Evolutionary conservation across 805 yeast species (phyloP), one percentile per base, ranked within the genome.

Genomic region (Komagataella phaffii): DNA sequence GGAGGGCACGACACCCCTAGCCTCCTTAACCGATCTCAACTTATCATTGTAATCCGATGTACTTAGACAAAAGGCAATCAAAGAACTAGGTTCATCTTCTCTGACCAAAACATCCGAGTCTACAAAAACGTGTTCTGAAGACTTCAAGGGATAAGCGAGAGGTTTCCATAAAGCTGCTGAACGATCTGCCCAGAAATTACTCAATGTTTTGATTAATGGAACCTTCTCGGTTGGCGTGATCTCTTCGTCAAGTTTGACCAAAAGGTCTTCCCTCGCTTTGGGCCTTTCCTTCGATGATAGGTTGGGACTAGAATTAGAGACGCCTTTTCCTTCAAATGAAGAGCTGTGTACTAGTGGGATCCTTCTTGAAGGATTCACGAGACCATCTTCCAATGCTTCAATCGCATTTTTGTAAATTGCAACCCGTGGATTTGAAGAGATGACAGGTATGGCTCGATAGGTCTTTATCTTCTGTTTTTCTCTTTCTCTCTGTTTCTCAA

Each of bases 151-250:
- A 65, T 89, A 90, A 17, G 79, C 83, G 40, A 93, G 70, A 0
- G 96, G 95, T 57, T 87, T 89, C 98, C 98, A 95, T 18, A 93
- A 74, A 1, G 95, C 84, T 0, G 97, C 93, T 1, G 98, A 87
- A 59, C 99, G 72, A 66, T 93, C 98, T 1, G 97, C 97, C 98
- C 98, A 93, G 65, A 93, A 93, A 59, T 83, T 88, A 0, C 95
- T 79, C 52, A 95, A 70, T 0, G 95, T 81, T 59, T 86, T 88
- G 69, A 93, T 77, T 43, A 93, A 65, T 0, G 96, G 83, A 19
- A 82, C 78, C 57, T 80, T 79, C 60, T 90, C 97, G 6, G 82
- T 76, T 54, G 70, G 77, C 2, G 69, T 66, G 3, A 63, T 49
- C 52, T 52, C 49, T 49, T 54, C 57, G 47, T 53, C 24, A 44